Conservation (phyloP, 2,329 filamentous ascomycete species). For the Metarhizium robertsii region DNA sequence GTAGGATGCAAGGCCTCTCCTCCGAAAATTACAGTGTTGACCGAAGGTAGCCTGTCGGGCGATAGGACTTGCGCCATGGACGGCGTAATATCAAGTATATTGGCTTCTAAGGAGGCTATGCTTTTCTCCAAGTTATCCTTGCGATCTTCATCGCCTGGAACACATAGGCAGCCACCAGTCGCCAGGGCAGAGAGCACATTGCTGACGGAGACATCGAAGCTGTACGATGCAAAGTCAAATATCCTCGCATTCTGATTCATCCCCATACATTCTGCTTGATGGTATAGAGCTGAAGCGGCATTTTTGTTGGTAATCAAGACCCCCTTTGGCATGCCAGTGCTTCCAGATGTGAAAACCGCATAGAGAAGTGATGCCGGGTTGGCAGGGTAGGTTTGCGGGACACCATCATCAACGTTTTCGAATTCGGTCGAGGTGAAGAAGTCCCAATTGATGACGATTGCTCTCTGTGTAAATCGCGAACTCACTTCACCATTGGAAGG, state of each 20-base stretch:
- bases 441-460: background rate
- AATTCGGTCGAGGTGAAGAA: background rate
- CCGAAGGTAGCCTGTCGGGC: background rate
- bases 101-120: background rate
- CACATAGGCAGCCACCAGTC: conserved; percentile 7
- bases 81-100: conserved; percentile 1
- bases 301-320: conserved; percentile 9
- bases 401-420: background rate
- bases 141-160: background rate
- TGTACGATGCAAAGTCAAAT: conserved; percentile 8
- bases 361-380: background rate
- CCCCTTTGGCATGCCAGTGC: conserved; percentile 13
- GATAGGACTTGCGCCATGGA: conserved; percentile 1
- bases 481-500: background rate
- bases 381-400: background rate
- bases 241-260: conserved; percentile 1
- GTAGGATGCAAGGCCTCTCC: background rate
- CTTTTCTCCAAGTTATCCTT: conserved; percentile 2
- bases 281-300: conserved; percentile 1
- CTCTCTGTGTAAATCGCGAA: background rate
- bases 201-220: conserved; percentile 5
- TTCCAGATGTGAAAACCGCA: conserved; percentile 12
- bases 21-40: background rate
- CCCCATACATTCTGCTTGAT: background rate
- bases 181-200: conserved; percentile 5